A percentile compares a stretch with the other conserved stretches of the same genome.
Conservation (phyloP, 257 asterid species). For the Solanum arcanum region DNA sequence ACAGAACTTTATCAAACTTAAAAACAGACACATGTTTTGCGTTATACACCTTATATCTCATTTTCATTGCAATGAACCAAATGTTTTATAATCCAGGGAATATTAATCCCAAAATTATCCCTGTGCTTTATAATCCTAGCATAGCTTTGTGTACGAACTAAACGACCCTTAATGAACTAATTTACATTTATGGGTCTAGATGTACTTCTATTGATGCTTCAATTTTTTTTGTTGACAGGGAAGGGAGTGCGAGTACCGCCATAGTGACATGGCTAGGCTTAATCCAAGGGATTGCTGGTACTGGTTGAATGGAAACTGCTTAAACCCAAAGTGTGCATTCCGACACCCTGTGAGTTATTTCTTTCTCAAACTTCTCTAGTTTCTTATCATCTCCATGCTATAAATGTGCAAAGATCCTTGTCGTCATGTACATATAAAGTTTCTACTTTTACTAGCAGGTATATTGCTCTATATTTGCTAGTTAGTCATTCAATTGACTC, state of each 20-base stretch:
- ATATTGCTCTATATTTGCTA: not conserved
- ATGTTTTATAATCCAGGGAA: not conserved
- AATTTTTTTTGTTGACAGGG: slow-evolving; percentile 32
- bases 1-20: not conserved
- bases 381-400: not conserved
- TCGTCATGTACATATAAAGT: not conserved
- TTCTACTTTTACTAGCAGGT: not conserved
- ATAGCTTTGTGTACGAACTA: not conserved
- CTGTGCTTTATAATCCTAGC: not conserved
- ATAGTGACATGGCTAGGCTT: slow-evolving; percentile 3
- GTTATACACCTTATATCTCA: not conserved
- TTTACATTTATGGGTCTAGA: not conserved
- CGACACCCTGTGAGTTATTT: slow-evolving; percentile 76
- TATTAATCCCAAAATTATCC: not conserved
- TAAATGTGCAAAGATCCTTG: not conserved
- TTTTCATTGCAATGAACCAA: not conserved
- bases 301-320: slow-evolving; percentile 2
- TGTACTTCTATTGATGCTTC: not conserved
- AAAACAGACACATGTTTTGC: not conserved
- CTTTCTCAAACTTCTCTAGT: not conserved
- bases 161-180: not conserved
- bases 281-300: slow-evolving; percentile 7
- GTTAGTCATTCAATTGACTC: not conserved
- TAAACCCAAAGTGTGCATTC: slow-evolving; percentile 29
- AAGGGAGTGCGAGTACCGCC: slow-evolving; percentile 12